Percentiles rank a stretch among this genome's conserved stretches.
phyloP scores from a whole-genome alignment of 257 asterid species.

The Solanum phureja region DNA sequence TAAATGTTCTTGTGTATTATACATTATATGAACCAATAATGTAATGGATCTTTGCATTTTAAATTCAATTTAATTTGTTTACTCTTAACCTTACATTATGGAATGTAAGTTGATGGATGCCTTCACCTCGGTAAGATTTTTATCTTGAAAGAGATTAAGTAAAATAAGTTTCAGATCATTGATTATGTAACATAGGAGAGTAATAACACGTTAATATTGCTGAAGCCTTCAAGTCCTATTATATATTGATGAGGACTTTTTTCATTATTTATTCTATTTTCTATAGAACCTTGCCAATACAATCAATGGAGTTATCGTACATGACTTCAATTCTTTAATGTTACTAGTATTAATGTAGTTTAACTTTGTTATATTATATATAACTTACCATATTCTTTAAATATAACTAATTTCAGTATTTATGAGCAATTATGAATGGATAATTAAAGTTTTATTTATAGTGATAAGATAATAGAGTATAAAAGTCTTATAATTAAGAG shows the following conservation, averaged over 20 bases:
- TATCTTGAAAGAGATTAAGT: too few species aligned
- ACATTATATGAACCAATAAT: not conserved
- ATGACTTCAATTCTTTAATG: not conserved
- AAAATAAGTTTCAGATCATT: too few species aligned
- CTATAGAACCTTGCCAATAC: not conserved
- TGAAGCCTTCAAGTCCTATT: not conserved
- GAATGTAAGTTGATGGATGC: not conserved
- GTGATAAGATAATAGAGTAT: not conserved
- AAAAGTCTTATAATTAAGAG: too few species aligned
- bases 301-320: not conserved
- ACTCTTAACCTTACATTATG: too few species aligned
- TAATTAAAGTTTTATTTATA: not conserved
- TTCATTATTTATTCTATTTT: too few species aligned
- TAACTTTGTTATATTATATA: too few species aligned
- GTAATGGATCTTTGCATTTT: too few species aligned
- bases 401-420: not conserved
- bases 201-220: too few species aligned
- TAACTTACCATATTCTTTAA: too few species aligned
- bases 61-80: too few species aligned
- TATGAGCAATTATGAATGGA: not conserved
- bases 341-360: too few species aligned
- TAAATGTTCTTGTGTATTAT: not conserved
- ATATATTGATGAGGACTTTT: not conserved
- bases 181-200: too few species aligned
- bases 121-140: not conserved